A percentile compares a stretch with the other conserved stretches of the same genome.
phyloP scores from a whole-genome alignment of 2,329 filamentous ascomycete species.

The Daldinia eschscholtzii region DNA sequence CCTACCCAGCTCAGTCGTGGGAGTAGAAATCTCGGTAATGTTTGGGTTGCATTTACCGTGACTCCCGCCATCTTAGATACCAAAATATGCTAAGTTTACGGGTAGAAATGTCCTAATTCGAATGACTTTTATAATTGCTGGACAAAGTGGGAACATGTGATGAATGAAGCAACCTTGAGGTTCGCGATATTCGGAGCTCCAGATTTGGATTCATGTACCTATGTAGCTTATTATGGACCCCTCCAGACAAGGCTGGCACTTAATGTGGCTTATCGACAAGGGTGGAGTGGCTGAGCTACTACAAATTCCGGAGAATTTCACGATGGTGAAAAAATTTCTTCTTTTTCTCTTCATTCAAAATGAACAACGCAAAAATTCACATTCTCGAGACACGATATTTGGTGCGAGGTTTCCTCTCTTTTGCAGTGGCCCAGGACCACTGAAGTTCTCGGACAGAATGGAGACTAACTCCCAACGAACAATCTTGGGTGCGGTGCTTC shows the following conservation, averaged over 20 bases:
- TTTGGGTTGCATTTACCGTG: constrained; percentile 52
- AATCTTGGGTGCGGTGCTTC: constrained; percentile 72
- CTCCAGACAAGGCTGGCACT: not conserved
- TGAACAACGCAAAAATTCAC: constrained; percentile 64
- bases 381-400: constrained; percentile 60
- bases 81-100: no score
- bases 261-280: constrained; percentile 18
- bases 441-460: constrained; percentile 63
- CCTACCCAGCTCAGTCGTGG: constrained; percentile 67
- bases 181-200: constrained; percentile 37
- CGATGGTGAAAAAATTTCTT: constrained; percentile 28
- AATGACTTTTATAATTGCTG: constrained; percentile 7
- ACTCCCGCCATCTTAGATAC: constrained; percentile 48
- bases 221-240: constrained; percentile 10
- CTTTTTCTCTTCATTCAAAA: constrained; percentile 54
- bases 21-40: constrained; percentile 66
- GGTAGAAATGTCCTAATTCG: constrained; percentile 1
- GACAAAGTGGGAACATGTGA: constrained; percentile 13
- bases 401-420: constrained; percentile 62
- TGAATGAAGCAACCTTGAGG: constrained; percentile 15
- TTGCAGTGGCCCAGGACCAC: constrained; percentile 63
- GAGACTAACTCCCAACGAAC: constrained; percentile 65
- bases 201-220: constrained; percentile 20
- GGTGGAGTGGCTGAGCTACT: constrained; percentile 30
- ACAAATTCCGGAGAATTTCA: constrained; percentile 33